Evolutionary conservation across 2,329 filamentous ascomycete genomes (phyloP).

Genomic region (Fusarium napiforme): DNA sequence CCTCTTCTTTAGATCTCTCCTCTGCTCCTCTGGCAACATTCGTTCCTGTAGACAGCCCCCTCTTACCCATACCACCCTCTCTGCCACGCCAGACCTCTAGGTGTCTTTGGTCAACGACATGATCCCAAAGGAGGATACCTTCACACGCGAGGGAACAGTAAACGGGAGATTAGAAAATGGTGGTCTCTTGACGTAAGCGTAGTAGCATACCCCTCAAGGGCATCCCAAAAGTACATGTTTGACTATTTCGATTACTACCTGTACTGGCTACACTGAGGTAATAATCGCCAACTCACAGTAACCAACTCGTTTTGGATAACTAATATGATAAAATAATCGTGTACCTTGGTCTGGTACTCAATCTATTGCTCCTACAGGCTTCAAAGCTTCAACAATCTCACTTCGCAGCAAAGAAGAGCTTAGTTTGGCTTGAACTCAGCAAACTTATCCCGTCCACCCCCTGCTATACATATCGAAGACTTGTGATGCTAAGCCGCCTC

Average conservation of each 20-base stretch:
- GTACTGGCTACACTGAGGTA: neutral
- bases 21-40: neutral
- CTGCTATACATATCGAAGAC: neutral
- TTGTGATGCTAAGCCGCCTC: neutral
- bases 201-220: neutral
- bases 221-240: neutral
- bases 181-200: neutral
- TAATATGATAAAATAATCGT: neutral
- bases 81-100: neutral
- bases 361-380: neutral
- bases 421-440: neutral
- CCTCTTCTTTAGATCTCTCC: neutral
- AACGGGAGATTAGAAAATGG: neutral
- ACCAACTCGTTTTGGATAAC: neutral
- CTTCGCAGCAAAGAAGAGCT: neutral
- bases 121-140: neutral
- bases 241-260: neutral
- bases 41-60: neutral
- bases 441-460: neutral
- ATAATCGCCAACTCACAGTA: neutral
- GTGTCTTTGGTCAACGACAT: neutral
- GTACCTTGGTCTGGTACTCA: neutral
- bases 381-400: neutral
- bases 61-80: neutral
- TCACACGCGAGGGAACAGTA: neutral